These are phyloP conservation scores for Lineolata rhizophorae DNA, from an alignment of 495 filamentous ascomycete species.

Conservation along the genomic window DNA sequence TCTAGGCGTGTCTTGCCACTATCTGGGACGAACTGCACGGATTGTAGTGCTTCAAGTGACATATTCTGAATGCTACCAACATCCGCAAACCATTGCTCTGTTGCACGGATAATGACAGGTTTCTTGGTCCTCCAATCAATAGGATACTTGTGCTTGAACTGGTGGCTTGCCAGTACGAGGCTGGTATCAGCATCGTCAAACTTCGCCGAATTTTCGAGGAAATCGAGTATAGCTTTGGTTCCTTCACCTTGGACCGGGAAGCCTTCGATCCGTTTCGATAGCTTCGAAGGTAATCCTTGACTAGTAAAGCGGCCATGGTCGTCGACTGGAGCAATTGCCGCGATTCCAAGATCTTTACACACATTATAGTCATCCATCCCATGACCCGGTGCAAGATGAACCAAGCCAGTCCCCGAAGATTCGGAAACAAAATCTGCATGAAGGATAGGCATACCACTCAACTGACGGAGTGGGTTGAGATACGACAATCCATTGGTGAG, in stretches of 20 bases:
- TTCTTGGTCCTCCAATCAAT: slow-evolving; percentile 94
- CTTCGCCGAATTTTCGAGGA: slow-evolving; percentile 25
- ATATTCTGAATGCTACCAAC: slow-evolving; percentile 55
- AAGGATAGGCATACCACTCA: slow-evolving; percentile 40
- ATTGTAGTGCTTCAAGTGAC: slow-evolving; percentile 42
- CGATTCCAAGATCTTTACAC: slow-evolving; percentile 41
- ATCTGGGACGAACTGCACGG: slow-evolving; percentile 60
- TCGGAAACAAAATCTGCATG: slow-evolving; percentile 70
- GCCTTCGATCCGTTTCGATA: slow-evolving; percentile 34
- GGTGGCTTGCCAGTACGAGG: slow-evolving; percentile 41
- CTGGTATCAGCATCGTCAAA: background rate
- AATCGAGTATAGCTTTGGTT: slow-evolving; percentile 41
- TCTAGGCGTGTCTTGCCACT: slow-evolving; percentile 47
- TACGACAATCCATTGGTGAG: slow-evolving; percentile 41
- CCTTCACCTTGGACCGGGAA: slow-evolving; percentile 41
- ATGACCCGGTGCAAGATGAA: slow-evolving; percentile 86
- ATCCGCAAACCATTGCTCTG: slow-evolving; percentile 94
- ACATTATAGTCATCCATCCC: slow-evolving; percentile 91
- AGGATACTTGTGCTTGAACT: slow-evolving; percentile 76
- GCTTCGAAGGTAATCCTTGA: slow-evolving; percentile 46
- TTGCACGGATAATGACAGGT: slow-evolving; percentile 77
- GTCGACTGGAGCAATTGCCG: slow-evolving; percentile 59
- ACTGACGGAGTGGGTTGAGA: slow-evolving; percentile 33
- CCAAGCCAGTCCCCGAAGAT: slow-evolving; percentile 73
- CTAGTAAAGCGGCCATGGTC: slow-evolving; percentile 57